Conservation (phyloP, 1,284 basidiomycete genomes). For the Heterobasidion irregulare region DNA sequence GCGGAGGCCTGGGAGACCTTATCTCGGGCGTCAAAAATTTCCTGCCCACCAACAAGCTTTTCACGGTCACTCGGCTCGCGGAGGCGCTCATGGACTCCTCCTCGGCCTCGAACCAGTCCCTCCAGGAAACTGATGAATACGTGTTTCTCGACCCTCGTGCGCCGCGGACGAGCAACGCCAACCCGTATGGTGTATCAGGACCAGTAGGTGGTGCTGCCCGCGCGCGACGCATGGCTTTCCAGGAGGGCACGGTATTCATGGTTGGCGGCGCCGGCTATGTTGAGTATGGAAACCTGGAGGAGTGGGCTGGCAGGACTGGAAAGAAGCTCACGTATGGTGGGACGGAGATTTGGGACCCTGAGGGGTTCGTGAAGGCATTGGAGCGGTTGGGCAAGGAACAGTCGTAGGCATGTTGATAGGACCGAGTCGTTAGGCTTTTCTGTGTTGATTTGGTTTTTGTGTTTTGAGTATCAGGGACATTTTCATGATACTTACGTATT, state of each 20-base stretch:
- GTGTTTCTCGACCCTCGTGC: constrained; percentile 90
- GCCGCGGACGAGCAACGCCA: constrained; percentile 46
- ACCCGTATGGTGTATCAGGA: constrained; percentile 20
- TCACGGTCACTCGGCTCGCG: constrained; percentile 87
- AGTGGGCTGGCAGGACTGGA: constrained; percentile 77
- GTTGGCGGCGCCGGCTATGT: constrained; percentile 97
- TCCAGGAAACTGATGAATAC: constrained; percentile 96
- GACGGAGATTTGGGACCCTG: constrained; percentile 91
- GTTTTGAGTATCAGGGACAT: neutral
- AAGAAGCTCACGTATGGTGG: constrained; percentile 92
- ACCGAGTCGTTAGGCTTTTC: neutral
- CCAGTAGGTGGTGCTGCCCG: constrained; percentile 35
- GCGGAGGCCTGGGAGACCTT: constrained; percentile 91
- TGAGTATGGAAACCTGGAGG: constrained; percentile 93
- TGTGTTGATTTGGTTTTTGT: neutral
- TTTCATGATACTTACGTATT: neutral
- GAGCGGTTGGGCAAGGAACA: constrained; percentile 48
- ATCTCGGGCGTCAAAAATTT: constrained; percentile 99
- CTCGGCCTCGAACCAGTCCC: constrained; percentile 83
- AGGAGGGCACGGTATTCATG: constrained; percentile 88
- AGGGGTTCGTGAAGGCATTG: constrained; percentile 71
- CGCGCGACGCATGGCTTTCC: constrained; percentile 72
- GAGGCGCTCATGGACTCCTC: constrained; percentile 98
- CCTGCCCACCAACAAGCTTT: constrained; percentile 90
- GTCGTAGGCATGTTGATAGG: constrained; percentile 1